Conservation (phyloP, 2,329 filamentous ascomycete species). For the Talaromyces amestolkiae region DNA sequence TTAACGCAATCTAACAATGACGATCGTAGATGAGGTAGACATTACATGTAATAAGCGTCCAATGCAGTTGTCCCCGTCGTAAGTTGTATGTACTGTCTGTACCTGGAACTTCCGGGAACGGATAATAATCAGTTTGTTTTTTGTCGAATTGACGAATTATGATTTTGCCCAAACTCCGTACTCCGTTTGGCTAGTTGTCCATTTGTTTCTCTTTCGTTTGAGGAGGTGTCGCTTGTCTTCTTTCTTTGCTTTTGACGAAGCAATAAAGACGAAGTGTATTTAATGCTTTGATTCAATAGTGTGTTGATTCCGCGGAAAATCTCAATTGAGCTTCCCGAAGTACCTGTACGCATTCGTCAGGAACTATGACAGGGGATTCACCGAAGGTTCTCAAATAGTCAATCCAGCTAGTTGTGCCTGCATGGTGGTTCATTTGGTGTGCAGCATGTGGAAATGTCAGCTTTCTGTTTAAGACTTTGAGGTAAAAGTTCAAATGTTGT, state of each 20-base stretch:
- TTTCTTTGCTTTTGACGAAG: not conserved
- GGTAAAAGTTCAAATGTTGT: not conserved
- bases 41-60: not conserved
- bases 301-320: not conserved
- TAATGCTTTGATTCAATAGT: not conserved
- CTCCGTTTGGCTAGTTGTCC: not conserved
- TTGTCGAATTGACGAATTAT: not conserved
- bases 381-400: not conserved
- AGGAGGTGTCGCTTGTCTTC: not conserved
- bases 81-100: not conserved
- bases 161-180: slow-evolving; percentile 8
- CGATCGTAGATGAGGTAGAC: not conserved
- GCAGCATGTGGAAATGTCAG: not conserved
- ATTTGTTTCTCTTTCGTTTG: not conserved
- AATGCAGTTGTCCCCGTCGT: not conserved
- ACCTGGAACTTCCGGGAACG: not conserved
- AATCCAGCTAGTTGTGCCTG: not conserved
- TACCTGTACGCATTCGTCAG: not conserved
- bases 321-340: not conserved
- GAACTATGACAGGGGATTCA: not conserved
- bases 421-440: not conserved
- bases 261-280: not conserved
- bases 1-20: not conserved
- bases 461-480: not conserved
- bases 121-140: not conserved